Evolutionary conservation across 345 rosid species (phyloP).

Genomic region (Gossypium herbaceum): DNA sequence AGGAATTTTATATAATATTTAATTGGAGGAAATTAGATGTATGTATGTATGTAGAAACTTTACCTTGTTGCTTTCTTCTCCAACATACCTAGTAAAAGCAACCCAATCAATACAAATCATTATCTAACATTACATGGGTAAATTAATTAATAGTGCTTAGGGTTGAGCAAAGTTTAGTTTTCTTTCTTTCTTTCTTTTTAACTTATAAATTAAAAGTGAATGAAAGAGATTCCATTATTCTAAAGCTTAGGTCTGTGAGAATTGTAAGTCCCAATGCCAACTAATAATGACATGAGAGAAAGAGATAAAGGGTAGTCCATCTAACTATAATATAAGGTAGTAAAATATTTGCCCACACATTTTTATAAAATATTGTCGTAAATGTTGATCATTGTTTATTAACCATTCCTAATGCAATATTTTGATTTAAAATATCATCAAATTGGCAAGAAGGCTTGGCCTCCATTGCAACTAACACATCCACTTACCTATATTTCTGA

Average conservation of each 20-base stretch:
- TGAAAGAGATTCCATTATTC: conserved; percentile 53
- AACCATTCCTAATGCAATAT: too few relatives aligned
- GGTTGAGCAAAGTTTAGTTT: conserved; percentile 12
- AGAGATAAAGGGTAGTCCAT: conserved; percentile 28
- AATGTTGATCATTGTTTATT: too few relatives aligned
- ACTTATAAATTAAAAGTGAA: neutral
- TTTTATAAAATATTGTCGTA: neutral
- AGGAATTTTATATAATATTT: neutral
- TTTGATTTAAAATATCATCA: too few relatives aligned
- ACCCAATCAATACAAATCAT: conserved; percentile 53
- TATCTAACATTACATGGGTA: conserved; percentile 23
- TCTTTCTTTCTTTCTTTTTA: neutral
- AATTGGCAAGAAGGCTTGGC: neutral
- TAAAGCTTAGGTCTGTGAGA: conserved; percentile 55
- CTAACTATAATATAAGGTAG: conserved; percentile 9
- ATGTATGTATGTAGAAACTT: neutral
- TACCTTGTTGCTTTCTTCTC: conserved; percentile 12
- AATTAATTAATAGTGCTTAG: conserved; percentile 20
- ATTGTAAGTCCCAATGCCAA: conserved; percentile 87
- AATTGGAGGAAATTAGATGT: neutral
- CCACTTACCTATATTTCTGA: neutral
- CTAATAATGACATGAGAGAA: conserved; percentile 69
- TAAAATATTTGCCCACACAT: conserved; percentile 2
- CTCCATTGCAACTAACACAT: neutral
- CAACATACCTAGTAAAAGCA: conserved; percentile 32